Evolutionary conservation across 2,329 filamentous ascomycete species (phyloP).

Genomic region (Talaromyces piceae): DNA sequence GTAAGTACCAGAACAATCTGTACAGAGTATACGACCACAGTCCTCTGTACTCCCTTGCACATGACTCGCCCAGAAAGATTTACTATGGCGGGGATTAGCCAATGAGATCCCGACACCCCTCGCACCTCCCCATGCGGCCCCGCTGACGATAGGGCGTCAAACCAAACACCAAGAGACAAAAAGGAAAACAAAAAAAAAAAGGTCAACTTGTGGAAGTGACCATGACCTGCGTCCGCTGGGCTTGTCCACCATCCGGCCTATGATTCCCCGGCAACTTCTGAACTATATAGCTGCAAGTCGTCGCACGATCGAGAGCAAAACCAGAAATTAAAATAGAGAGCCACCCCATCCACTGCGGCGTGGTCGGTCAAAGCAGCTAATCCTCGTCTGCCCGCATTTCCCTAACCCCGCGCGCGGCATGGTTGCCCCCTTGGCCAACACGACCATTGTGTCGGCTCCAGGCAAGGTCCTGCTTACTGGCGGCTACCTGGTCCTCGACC

Average conservation of each 20-base stretch:
- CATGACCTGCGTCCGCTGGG: neutral
- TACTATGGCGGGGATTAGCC: neutral
- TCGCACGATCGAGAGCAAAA: neutral
- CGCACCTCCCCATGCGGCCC: neutral
- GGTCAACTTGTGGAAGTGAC: too few species aligned
- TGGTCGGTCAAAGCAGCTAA: too few species aligned
- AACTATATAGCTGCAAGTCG: neutral
- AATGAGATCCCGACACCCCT: neutral
- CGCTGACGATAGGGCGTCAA: too few species aligned
- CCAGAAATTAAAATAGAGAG: too few species aligned
- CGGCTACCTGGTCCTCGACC: constrained; percentile 90
- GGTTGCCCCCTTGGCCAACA: constrained; percentile 8
- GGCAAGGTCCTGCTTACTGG: constrained; percentile 94
- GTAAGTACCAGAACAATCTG: too few species aligned
- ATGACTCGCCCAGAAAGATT: too few species aligned
- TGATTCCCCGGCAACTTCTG: neutral
- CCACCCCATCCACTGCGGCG: too few species aligned
- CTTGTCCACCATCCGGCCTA: too few species aligned
- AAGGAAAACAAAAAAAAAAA: too few species aligned
- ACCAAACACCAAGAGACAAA: too few species aligned
- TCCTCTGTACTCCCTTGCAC: neutral
- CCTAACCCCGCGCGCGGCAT: constrained; percentile 3
- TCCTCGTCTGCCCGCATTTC: neutral
- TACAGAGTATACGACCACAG: too few species aligned
- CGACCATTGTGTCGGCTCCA: constrained; percentile 71